Evolutionary conservation across 139 green algal genomes (phyloP).

Genomic region (Chlamydomonas schloesseri): DNA sequence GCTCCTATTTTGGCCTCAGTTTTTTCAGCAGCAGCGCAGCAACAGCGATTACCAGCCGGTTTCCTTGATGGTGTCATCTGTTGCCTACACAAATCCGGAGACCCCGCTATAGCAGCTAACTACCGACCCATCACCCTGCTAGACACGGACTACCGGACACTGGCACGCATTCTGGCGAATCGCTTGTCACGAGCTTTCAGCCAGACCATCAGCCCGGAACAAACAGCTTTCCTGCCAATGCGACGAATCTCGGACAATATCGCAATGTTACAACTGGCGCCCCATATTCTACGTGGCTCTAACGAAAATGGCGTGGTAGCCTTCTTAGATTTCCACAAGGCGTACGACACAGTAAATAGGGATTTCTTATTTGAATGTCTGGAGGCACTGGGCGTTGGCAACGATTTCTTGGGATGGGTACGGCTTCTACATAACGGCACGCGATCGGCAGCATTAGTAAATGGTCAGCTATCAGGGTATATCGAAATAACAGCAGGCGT

Average conservation of each 20-base stretch:
- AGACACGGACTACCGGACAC: conserved; percentile 50
- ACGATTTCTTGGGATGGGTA: conserved; percentile 38
- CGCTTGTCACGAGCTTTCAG: conserved; percentile 13
- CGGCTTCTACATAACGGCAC: conserved; percentile 19
- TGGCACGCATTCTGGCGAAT: conserved; percentile 36
- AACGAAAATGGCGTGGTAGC: background rate
- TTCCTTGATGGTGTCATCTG: conserved; percentile 52
- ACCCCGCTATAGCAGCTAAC: conserved; percentile 21
- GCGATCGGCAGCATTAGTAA: conserved; percentile 4
- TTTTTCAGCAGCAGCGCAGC: background rate
- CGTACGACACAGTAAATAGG: conserved; percentile 50
- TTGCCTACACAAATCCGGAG: conserved; percentile 36
- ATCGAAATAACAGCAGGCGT: conserved; percentile 33
- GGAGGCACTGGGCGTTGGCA: conserved; percentile 28
- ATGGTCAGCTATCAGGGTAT: background rate
- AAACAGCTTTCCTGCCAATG: conserved; percentile 55
- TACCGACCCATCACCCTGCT: conserved; percentile 61
- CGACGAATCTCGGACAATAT: conserved; percentile 48
- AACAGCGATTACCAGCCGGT: background rate
- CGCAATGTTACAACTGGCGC: conserved; percentile 39
- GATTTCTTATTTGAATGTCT: conserved; percentile 39
- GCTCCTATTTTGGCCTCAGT: background rate
- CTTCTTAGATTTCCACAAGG: conserved; percentile 49
- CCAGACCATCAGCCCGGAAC: conserved; percentile 31
- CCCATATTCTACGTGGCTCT: background rate